Percentiles rank a stretch among this genome's conserved stretches.
phyloP scores from a whole-genome alignment of 495 filamentous ascomycete genomes.

The Podospora comata region DNA sequence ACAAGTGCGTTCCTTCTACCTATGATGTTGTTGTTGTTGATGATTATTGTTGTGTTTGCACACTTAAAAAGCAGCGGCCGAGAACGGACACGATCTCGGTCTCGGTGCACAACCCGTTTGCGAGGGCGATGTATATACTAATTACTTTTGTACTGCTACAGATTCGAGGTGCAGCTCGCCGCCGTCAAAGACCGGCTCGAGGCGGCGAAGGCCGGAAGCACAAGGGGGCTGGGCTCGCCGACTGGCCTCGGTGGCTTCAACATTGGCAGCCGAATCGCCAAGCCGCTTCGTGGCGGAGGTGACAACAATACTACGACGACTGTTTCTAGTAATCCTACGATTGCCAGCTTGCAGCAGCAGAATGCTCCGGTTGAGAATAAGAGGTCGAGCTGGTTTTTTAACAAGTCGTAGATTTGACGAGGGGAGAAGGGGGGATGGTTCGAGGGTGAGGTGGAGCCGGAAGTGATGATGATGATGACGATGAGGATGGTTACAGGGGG shows the following conservation, averaged over 20 bases:
- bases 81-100: not conserved
- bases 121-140: conserved; percentile 8
- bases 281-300: conserved; percentile 92
- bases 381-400: conserved; percentile 58
- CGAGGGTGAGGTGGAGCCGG: not conserved
- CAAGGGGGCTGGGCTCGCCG: conserved; percentile 68
- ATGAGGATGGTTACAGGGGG: no score
- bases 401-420: conserved; percentile 19
- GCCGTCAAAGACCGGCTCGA: conserved; percentile 97
- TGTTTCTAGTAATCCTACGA: conserved; percentile 37
- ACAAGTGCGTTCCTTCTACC: conserved; percentile 63
- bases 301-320: conserved; percentile 48
- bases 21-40: conserved; percentile 8
- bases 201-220: conserved; percentile 85
- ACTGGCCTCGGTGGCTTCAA: conserved; percentile 66
- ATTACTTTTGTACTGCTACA: conserved; percentile 32
- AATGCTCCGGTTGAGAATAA: conserved; percentile 43
- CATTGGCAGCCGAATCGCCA: conserved; percentile 87
- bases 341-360: conserved; percentile 50
- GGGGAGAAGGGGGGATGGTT: not conserved
- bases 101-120: not conserved
- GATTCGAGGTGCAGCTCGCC: conserved; percentile 94
- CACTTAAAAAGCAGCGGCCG: conserved; percentile 9
- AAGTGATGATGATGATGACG: no score
- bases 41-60: not conserved